Evolutionary conservation across 768 basidiomycete genomes (phyloP), one percentile per base, ranked within the genome.

Genomic region (Inosperma sp.): DNA sequence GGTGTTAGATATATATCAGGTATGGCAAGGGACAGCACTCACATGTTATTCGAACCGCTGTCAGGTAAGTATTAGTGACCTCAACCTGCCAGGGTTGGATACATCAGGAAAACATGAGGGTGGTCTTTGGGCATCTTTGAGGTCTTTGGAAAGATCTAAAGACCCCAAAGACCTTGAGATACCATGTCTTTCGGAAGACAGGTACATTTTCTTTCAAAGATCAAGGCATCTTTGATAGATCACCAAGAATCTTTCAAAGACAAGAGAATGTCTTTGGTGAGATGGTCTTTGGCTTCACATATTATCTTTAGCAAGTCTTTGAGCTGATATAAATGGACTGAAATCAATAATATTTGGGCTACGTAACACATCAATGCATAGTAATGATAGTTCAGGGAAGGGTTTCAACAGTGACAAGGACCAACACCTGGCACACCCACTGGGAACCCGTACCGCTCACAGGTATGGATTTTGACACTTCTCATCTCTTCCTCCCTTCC

Each of bases 91-190:
- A n/a, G 35, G 35, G 16, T 37, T 13, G 35, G 21, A 37, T 9
- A 35, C 47, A 49, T 49, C 48, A 49, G 48, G 48, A 49, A 49
- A 49, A 41, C 48, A 36, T 21, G 4, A 21, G 36, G 48, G 31
- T 40, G 23, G 26, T 42, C 48, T 49, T 49, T 49, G 48, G 19
- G 36, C 36, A 49, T 49, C 48, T 21, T 49, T 49, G 36, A 13
- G 36, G 25, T 37, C 48, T 49, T 49, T 49, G 48, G 36, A 25
- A 39, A 49, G 48, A 23, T 35, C 13, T 17, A 25, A 40, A 49
- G 48, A 36, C 26, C 21, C 27, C 16, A 39, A 49, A 49, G 48
- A 49, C 48, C 21, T 35, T 34, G 34, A 49, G 48, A 49, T 17
- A 10, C 7, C 3, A 5, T 2, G 23, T 49, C 48, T 49, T 49